Conservation (phyloP, 768 basidiomycete species). For the Boletus subcaerulescens region DNA sequence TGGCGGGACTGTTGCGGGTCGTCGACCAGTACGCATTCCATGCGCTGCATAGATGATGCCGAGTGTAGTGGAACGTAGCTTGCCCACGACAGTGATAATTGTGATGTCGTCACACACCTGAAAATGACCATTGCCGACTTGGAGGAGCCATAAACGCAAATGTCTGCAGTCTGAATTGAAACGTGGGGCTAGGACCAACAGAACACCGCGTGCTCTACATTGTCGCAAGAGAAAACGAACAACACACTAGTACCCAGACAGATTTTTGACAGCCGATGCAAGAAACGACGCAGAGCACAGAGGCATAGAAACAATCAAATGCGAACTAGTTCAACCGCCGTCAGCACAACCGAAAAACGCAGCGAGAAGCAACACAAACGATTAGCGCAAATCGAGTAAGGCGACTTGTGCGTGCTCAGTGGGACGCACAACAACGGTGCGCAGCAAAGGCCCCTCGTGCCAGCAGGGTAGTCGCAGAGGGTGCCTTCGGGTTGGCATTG, state of each 20-base stretch:
- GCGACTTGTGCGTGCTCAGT: not conserved
- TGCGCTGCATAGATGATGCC: no score
- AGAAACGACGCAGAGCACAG: not conserved
- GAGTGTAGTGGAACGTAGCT: no score
- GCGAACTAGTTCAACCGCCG: not conserved
- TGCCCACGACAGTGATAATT: no score
- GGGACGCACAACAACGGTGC: conserved; percentile 8
- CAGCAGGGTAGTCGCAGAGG: conserved; percentile 13
- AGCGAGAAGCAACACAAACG: not conserved
- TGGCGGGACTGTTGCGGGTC: no score
- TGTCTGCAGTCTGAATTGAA: not conserved
- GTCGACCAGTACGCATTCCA: no score
- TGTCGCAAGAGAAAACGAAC: not conserved
- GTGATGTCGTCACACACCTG: no score
- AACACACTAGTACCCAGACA: not conserved
- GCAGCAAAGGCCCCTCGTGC: conserved; percentile 13
- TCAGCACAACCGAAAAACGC: not conserved
- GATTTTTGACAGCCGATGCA: not conserved
- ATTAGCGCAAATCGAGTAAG: conserved; percentile 12
- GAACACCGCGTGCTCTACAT: not conserved
- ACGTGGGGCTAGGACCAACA: not conserved
- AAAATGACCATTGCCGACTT: no score
- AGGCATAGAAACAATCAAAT: not conserved
- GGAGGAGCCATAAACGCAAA: no score
- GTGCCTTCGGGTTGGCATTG: not conserved